A percentile compares a stretch with the other conserved stretches of the same genome.
Evolutionary conservation across 805 yeast species (phyloP).

Genomic region (Yamadazyma paraphyllophila): DNA sequence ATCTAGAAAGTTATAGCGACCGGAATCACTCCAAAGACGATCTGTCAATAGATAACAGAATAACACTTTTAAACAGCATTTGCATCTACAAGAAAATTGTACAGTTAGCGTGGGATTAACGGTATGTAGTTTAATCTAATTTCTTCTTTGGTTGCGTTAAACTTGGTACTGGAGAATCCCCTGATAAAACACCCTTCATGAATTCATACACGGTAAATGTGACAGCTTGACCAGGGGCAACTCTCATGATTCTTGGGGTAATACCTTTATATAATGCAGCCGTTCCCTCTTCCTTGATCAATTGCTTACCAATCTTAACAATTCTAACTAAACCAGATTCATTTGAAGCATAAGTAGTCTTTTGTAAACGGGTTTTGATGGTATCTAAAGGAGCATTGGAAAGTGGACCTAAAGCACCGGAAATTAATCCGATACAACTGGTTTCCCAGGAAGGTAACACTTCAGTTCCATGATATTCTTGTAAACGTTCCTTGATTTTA

Average conservation of each 20-base stretch:
- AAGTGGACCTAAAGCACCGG: slow-evolving; percentile 97
- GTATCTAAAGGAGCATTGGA: slow-evolving; percentile 98
- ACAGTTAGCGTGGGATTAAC: no score
- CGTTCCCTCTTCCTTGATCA: slow-evolving; percentile 83
- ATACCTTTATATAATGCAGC: slow-evolving; percentile 62
- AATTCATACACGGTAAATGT: slow-evolving; percentile 95
- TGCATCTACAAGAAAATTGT: no score
- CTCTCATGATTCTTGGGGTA: slow-evolving; percentile 98
- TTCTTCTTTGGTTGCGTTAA: slow-evolving; percentile 15
- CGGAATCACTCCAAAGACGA: no score
- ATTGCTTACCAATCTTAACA: slow-evolving; percentile 71
- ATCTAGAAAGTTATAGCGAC: no score
- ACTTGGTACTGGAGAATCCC: slow-evolving; percentile 22
- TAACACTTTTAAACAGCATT: no score
- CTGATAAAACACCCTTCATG: slow-evolving; percentile 62
- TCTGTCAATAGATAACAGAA: no score
- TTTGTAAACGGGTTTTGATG: slow-evolving; percentile 94
- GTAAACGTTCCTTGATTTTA: slow-evolving; percentile 69
- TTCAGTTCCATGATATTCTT: slow-evolving; percentile 54
- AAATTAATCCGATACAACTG: slow-evolving; percentile 81
- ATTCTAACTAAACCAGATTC: slow-evolving; percentile 78
- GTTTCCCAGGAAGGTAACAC: slow-evolving; percentile 92
- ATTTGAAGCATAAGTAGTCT: slow-evolving; percentile 67
- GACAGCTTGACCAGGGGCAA: slow-evolving; percentile 99
- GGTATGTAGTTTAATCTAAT: slow-evolving; percentile 11